Evolutionary conservation across 768 basidiomycete species (phyloP).

Genomic region (Leccinum subgranulosum): DNA sequence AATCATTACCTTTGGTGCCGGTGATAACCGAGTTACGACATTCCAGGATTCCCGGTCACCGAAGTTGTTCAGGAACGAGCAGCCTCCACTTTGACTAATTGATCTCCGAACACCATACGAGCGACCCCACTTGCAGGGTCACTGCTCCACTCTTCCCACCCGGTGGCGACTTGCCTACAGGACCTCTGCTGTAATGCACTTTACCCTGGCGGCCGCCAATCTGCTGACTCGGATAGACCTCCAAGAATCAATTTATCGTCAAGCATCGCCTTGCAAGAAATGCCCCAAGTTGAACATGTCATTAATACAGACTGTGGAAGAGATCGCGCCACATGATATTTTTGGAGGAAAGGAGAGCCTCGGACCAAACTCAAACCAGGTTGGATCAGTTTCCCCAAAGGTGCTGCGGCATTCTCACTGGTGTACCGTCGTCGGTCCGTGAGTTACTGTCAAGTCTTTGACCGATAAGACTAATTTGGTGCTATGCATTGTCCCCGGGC

Average conservation of each 20-base stretch:
- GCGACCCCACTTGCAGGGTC: neutral
- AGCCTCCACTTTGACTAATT: neutral
- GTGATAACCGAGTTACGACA: neutral
- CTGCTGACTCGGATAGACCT: neutral
- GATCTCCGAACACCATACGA: neutral
- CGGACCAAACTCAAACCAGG: neutral
- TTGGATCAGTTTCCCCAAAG: constrained; percentile 24
- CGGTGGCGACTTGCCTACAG: neutral
- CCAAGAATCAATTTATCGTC: neutral
- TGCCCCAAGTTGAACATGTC: neutral
- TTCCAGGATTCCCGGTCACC: neutral
- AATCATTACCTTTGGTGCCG: neutral
- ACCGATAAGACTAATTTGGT: neutral
- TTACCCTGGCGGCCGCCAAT: neutral
- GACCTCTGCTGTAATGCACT: neutral
- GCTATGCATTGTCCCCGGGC: neutral
- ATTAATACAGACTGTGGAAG: neutral
- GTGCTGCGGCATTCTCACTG: constrained; percentile 22
- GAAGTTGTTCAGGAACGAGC: neutral
- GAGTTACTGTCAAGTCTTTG: neutral
- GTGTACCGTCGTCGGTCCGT: constrained; percentile 23
- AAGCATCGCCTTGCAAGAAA: neutral
- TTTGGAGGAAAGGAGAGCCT: neutral
- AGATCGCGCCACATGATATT: neutral
- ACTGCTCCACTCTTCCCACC: neutral